Percentiles rank a stretch among this genome's conserved stretches.
Evolutionary conservation across 805 yeast species (phyloP).

Genomic region (Wickerhamiella shivajii): DNA sequence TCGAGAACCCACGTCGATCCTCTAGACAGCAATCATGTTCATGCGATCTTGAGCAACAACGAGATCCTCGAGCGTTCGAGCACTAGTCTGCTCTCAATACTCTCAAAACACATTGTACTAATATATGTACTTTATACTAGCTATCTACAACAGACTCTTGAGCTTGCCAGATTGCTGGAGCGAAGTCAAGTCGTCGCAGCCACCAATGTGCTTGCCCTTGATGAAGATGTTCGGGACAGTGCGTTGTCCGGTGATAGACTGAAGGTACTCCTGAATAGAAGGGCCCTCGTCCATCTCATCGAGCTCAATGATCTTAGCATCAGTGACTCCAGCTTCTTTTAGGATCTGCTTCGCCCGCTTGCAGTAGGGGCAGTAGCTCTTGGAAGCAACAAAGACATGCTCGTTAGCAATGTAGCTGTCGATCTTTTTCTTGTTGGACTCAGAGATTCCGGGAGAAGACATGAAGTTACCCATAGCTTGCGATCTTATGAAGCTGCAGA

Average conservation of each 20-base stretch:
- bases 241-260: slow-evolving; percentile 69
- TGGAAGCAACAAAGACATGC: slow-evolving; percentile 70
- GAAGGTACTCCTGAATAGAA: slow-evolving; percentile 67
- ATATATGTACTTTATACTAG: background rate
- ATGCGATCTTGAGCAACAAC: no score
- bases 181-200: slow-evolving; percentile 76
- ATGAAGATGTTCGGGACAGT: slow-evolving; percentile 92
- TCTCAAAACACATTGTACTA: no score
- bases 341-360: slow-evolving; percentile 32
- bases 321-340: slow-evolving; percentile 28
- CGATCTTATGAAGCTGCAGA: no score
- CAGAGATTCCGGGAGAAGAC: background rate
- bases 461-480: slow-evolving; percentile 2
- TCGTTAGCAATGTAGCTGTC: slow-evolving; percentile 48
- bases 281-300: slow-evolving; percentile 45
- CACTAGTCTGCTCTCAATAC: no score
- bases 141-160: slow-evolving; percentile 24
- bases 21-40: no score
- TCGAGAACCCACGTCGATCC: no score
- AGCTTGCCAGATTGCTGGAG: slow-evolving; percentile 50
- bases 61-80: no score
- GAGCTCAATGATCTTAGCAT: slow-evolving; percentile 21
- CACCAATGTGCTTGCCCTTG: slow-evolving; percentile 87
- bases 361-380: slow-evolving; percentile 55
- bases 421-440: slow-evolving; percentile 27